Evolutionary conservation across 2,329 filamentous ascomycete species (phyloP).

Genomic region (Hypoxylon sp.): DNA sequence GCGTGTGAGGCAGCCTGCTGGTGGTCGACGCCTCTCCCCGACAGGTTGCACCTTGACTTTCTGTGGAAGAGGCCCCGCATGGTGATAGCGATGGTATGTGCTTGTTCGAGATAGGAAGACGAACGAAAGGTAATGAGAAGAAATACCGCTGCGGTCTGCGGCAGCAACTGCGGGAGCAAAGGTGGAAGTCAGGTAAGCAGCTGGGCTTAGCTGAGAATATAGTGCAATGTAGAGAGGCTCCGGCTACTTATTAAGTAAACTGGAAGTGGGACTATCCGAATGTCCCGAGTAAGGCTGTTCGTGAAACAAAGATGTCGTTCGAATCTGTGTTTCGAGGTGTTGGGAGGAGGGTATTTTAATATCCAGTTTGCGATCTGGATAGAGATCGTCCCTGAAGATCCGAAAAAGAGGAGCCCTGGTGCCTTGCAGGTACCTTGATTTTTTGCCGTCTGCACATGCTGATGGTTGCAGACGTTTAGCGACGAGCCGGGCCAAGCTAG

Average conservation of each 20-base stretch:
- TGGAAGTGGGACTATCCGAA: constrained; percentile 19
- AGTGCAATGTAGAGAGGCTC: constrained; percentile 3
- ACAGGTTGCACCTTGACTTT: constrained; percentile 40
- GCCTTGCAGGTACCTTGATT: constrained; percentile 36
- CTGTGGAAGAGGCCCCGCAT: constrained; percentile 41
- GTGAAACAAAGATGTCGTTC: constrained; percentile 10
- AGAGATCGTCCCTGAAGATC: constrained; percentile 43
- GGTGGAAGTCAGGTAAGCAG: constrained; percentile 10
- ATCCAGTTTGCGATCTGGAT: constrained; percentile 22
- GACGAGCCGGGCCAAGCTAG: constrained; percentile 6
- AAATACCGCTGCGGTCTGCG: constrained; percentile 15
- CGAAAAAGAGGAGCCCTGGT: constrained; percentile 28
- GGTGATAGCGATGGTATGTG: constrained; percentile 8
- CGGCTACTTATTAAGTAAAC: constrained; percentile 14
- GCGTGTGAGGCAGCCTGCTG: constrained; percentile 30
- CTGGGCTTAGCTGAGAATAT: constrained; percentile 20
- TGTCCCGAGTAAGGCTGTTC: constrained; percentile 1
- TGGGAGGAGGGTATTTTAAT: constrained; percentile 24
- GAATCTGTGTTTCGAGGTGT: neutral
- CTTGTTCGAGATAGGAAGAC: neutral
- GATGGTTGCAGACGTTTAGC: constrained; percentile 7
- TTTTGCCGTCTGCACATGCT: constrained; percentile 16
- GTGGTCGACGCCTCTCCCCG: constrained; percentile 28
- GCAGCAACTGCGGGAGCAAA: too few species aligned
- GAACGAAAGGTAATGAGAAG: constrained; percentile 22